phyloP scores from a whole-genome alignment of 352 stramenopile species.

The Pythium guiyangense region DNA sequence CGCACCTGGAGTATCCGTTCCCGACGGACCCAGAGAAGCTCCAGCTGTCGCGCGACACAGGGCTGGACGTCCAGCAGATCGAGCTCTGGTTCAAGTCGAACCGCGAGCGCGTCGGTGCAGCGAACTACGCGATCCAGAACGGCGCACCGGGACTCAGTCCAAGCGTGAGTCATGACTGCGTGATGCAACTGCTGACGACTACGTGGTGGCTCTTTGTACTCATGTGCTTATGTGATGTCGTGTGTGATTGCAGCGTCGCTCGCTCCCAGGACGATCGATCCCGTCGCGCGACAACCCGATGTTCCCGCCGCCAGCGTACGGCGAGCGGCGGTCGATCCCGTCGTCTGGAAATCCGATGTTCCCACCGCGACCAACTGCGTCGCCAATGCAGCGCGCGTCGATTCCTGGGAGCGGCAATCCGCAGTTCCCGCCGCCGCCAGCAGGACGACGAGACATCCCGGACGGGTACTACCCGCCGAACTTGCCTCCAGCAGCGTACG shows the following conservation, averaged over 20 bases:
- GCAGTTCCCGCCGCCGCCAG: constrained; percentile 54
- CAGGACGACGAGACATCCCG: constrained; percentile 27
- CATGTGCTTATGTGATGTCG: constrained; percentile 2
- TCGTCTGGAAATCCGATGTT: constrained; percentile 66
- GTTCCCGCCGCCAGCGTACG: constrained; percentile 51
- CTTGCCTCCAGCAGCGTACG: constrained; percentile 12
- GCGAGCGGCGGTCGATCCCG: constrained; percentile 47
- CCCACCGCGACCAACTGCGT: constrained; percentile 37
- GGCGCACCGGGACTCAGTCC: constrained; percentile 17
- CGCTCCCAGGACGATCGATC: constrained; percentile 39
- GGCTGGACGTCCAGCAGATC: constrained; percentile 74
- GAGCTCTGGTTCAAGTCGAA: constrained; percentile 84
- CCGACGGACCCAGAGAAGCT: constrained; percentile 64
- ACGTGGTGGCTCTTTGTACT: not conserved
- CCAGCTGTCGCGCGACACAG: constrained; percentile 68
- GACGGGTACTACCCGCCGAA: constrained; percentile 28
- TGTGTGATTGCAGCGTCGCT: constrained; percentile 14
- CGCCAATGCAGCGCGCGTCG: constrained; percentile 31
- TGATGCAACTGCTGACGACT: not conserved
- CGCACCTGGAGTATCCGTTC: constrained; percentile 59
- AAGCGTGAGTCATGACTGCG: constrained; percentile 11
- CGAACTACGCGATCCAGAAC: constrained; percentile 21
- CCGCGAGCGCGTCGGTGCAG: constrained; percentile 44
- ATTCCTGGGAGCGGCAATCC: constrained; percentile 46
- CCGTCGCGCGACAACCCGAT: constrained; percentile 49